Evolutionary conservation across 2,329 filamentous ascomycete species (phyloP).

Genomic region (Colletotrichum noveboracense): DNA sequence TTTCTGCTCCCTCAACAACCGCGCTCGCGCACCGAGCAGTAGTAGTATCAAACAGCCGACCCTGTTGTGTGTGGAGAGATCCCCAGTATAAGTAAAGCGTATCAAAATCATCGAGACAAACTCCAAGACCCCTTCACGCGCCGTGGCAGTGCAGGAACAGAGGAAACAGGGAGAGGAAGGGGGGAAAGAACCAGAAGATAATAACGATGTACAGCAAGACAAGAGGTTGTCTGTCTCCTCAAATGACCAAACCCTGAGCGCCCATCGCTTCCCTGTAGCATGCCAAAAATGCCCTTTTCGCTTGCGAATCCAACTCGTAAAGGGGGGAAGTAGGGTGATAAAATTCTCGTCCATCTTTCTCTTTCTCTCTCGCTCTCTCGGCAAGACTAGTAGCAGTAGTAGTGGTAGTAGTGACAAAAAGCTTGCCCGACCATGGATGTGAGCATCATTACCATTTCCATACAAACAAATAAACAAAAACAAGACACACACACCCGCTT

Average conservation of each 20-base stretch:
- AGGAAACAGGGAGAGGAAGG: not conserved
- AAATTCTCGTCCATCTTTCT: not conserved
- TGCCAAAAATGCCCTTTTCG: not conserved
- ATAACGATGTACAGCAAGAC: not conserved
- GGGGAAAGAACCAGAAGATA: not conserved
- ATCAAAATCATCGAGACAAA: not conserved
- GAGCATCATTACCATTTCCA: conserved; percentile 15
- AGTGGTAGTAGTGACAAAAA: not conserved
- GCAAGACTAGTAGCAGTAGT: not conserved
- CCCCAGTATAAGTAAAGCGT: not conserved
- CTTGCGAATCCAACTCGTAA: conserved; percentile 11
- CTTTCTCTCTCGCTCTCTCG: not conserved
- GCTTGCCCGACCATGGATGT: not conserved
- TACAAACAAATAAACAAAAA: conserved; percentile 5
- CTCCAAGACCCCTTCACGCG: not conserved
- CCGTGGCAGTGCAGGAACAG: not conserved
- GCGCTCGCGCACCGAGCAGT: not conserved
- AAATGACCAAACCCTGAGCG: not conserved
- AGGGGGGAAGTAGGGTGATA: not conserved
- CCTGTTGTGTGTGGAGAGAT: not conserved
- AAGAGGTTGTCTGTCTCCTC: not conserved
- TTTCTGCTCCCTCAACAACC: not conserved
- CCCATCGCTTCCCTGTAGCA: conserved; percentile 9
- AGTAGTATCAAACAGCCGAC: not conserved
- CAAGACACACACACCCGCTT: conserved; percentile 11